Evolutionary conservation across 176 grass and related monocot genomes (phyloP).

Genomic region (Rhynchospora tenuis): DNA sequence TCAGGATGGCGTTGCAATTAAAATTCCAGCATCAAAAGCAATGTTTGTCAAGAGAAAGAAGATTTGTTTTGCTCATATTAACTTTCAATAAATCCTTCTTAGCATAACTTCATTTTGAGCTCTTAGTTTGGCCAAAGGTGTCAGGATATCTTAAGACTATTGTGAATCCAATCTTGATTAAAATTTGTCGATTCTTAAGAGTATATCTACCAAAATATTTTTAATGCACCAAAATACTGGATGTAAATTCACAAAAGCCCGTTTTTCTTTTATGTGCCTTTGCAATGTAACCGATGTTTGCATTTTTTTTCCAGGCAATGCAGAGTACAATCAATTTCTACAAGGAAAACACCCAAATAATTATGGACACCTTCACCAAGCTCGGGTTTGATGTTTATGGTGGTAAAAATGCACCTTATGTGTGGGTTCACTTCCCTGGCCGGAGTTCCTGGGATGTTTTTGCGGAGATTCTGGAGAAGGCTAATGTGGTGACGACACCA

Average conservation of each 20-base stretch:
- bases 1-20: neutral
- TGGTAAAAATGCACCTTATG: slow-evolving; percentile 86
- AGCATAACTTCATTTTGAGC: neutral
- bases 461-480: slow-evolving; percentile 75
- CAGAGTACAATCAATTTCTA: slow-evolving; percentile 49
- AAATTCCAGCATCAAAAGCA: neutral
- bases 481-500: slow-evolving; percentile 75
- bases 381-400: slow-evolving; percentile 86
- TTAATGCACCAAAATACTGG: neutral
- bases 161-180: neutral
- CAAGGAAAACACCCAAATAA: slow-evolving; percentile 91
- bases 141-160: neutral
- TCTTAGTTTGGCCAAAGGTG: neutral
- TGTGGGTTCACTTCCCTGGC: slow-evolving; percentile 91
- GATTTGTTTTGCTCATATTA: neutral
- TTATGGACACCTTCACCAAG: slow-evolving; percentile 66
- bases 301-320: slow-evolving; percentile 31
- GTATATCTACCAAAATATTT: neutral
- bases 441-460: slow-evolving; percentile 89
- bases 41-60: neutral
- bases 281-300: neutral
- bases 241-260: neutral
- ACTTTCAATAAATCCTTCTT: neutral
- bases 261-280: neutral
- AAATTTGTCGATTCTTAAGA: neutral